phyloP scores from a whole-genome alignment of 306 rosid species.

The Lathyrus tuberosus region DNA sequence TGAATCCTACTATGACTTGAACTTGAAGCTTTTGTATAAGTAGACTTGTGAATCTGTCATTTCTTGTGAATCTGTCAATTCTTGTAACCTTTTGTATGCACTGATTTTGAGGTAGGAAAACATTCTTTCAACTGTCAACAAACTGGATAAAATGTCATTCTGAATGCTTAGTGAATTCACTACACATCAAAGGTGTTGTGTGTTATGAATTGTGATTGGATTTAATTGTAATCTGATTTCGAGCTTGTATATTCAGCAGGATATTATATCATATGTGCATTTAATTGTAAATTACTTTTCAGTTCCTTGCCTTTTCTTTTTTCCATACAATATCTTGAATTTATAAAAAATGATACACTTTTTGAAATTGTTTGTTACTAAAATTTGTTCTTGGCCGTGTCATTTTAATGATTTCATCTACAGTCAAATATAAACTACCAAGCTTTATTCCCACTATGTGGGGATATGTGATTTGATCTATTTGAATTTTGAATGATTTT shows the following conservation, averaged over 20 bases:
- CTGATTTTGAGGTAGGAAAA: not conserved
- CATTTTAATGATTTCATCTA: conserved; percentile 18
- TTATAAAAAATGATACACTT: not conserved
- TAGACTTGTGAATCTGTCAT: not conserved
- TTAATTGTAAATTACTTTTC: not conserved
- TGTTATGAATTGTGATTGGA: too few species aligned
- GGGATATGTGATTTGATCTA: conserved; percentile 20
- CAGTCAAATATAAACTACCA: not conserved
- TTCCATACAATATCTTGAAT: not conserved
- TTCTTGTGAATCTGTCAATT: not conserved
- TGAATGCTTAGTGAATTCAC: not conserved
- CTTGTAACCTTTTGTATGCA: not conserved
- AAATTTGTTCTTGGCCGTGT: conserved; percentile 1
- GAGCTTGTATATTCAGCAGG: not conserved
- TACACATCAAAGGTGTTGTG: too few species aligned
- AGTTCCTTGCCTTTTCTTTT: not conserved
- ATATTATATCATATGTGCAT: not conserved
- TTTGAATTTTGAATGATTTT: conserved; percentile 5
- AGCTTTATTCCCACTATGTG: conserved; percentile 5
- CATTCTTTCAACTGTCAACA: not conserved
- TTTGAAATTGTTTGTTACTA: not conserved
- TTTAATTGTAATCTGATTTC: too few species aligned
- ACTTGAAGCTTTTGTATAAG: not conserved
- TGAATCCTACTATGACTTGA: not conserved
- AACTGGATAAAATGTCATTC: not conserved